Percentiles rank a stretch among this genome's conserved stretches.
Evolutionary conservation across 345 rosid genomes (phyloP).

Genomic region (Moricandia moricandioides): DNA sequence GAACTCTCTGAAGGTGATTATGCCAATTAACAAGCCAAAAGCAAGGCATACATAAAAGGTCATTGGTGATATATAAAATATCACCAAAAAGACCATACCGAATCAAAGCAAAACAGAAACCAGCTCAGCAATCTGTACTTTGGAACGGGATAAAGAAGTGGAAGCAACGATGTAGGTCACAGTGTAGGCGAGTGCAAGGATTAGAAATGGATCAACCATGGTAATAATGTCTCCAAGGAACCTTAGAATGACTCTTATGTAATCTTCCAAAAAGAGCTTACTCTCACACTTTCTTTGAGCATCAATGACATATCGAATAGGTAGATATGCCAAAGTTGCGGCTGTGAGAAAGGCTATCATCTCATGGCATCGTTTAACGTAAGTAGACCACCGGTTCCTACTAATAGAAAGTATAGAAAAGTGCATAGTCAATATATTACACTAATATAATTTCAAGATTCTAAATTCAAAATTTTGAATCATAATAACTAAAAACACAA

Average conservation of each 20-base stretch:
- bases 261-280: background rate
- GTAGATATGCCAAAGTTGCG: background rate
- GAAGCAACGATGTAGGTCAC: background rate
- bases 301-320: background rate
- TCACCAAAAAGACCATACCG: background rate
- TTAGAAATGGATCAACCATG: background rate
- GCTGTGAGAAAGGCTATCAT: background rate
- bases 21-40: background rate
- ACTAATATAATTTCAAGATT: no score
- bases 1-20: background rate
- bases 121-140: background rate
- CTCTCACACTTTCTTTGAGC: background rate
- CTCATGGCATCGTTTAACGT: background rate
- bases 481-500: background rate
- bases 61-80: background rate
- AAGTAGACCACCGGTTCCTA: background rate
- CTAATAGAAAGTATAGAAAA: background rate
- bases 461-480: background rate
- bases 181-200: background rate
- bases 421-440: background rate
- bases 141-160: background rate
- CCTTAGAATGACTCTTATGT: background rate
- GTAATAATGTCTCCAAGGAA: background rate
- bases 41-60: background rate
- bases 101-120: background rate